Evolutionary conservation across 306 rosid genomes (phyloP), one percentile per base, ranked within the genome.

Genomic region (Gastrolobium bilobum): DNA sequence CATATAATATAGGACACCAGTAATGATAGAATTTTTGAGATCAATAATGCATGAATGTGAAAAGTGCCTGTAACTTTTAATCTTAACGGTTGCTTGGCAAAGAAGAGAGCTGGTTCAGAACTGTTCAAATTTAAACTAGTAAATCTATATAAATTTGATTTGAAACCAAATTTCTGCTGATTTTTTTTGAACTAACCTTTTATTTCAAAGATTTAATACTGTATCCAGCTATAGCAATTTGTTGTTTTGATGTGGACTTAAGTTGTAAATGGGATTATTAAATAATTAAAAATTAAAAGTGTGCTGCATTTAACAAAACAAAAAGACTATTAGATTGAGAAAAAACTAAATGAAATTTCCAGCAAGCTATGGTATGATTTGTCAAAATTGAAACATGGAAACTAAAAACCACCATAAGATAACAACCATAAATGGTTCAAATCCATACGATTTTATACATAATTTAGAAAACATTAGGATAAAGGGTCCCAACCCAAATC

Each of bases 111-210:
- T 75, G 34, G 30, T 62, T 59, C 6, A 74, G 31, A 43, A 15
- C 68, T 73, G 68, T 58, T 30, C 4, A 75, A 64, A 20, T 62
- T 46, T 37, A 35, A 35, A 62, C 51, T 37, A 64, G 61, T 30
- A 53, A 52, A 53, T 53, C 76, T 5, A 52, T 10, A 70, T 15
- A 13, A 51, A 50, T 14, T 70, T 51, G 62, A 35, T 60, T 58
- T 15, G 44, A 20, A 37, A 47, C 3, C 31, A 39, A 72, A 3
- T 39, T 14, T 37, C 10, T 10, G 11, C 6, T 5, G n/a, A 54
- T 26, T 61, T 48, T 4, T 72, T 54, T 75, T 14, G 31, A 57
- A 46, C n/a, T 13, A 30, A 57, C 15, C 51, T 38, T 73, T 44
- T 31, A 47, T 31, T 46, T 68, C 42, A 30, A 13, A 68, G 57